Evolutionary conservation across 306 rosid genomes (phyloP).

Genomic region (Corylus avellana): DNA sequence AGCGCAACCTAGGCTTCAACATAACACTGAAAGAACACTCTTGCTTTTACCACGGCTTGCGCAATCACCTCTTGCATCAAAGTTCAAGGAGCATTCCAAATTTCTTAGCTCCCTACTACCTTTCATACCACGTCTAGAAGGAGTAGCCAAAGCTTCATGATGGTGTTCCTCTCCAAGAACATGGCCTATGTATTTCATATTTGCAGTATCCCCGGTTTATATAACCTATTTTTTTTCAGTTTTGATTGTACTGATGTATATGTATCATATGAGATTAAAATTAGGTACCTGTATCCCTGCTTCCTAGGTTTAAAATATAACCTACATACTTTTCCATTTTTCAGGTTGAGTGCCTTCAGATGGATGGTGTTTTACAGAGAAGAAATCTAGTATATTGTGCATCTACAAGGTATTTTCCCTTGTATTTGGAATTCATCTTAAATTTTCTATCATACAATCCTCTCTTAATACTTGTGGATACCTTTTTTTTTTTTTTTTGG

Average conservation of each 20-base stretch:
- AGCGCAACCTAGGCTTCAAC: too few species aligned
- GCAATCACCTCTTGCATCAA: too few species aligned
- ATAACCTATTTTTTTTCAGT: not conserved
- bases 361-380: constrained; percentile 87
- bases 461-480: not conserved
- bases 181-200: too few species aligned
- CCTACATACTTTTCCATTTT: constrained; percentile 18
- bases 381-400: constrained; percentile 98
- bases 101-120: too few species aligned
- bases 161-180: too few species aligned
- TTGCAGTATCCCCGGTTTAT: not conserved
- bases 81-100: too few species aligned
- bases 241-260: not conserved
- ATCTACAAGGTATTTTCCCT: constrained; percentile 76
- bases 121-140: too few species aligned
- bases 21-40: too few species aligned
- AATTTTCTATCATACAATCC: constrained; percentile 1
- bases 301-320: constrained; percentile 9
- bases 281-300: not conserved
- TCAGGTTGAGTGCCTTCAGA: constrained; percentile 92
- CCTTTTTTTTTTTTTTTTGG: not conserved
- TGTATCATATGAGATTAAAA: not conserved
- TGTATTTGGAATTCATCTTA: constrained; percentile 20
- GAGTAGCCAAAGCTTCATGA: too few species aligned
- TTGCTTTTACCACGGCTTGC: too few species aligned